phyloP scores from a whole-genome alignment of 495 filamentous ascomycete species.

The Haplographium delicatum region DNA sequence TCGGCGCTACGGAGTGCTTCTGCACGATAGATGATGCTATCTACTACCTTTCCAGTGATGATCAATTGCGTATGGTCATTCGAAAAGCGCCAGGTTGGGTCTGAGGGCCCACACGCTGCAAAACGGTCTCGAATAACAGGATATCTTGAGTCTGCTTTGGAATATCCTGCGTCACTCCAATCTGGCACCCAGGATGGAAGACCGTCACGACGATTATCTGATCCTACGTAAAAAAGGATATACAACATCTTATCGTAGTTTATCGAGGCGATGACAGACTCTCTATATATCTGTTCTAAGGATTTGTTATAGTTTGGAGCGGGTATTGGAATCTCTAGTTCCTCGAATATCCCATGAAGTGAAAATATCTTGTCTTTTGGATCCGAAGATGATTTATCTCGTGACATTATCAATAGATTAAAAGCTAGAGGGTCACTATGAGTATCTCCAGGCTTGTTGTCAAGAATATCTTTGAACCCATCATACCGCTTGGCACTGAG shows the following conservation, averaged over 20 bases:
- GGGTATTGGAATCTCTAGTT: slow-evolving; percentile 1
- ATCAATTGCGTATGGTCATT: not conserved
- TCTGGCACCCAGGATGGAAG: slow-evolving; percentile 5
- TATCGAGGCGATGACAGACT: not conserved
- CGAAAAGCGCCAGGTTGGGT: not conserved
- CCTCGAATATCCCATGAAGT: not conserved
- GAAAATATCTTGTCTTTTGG: slow-evolving; percentile 7
- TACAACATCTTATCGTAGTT: not conserved
- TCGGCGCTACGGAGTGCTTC: too few species aligned
- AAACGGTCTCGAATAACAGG: not conserved
- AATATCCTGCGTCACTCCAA: not conserved
- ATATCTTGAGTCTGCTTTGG: not conserved
- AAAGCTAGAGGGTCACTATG: not conserved
- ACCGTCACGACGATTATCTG: not conserved
- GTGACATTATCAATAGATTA: not conserved
- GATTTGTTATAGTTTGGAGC: slow-evolving; percentile 4
- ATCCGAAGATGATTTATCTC: not conserved
- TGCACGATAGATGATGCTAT: not conserved
- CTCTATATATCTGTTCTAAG: not conserved
- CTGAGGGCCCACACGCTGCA: not conserved
- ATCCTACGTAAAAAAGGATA: not conserved
- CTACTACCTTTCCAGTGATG: not conserved
- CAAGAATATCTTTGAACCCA: not conserved
- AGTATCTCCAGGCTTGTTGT: not conserved
- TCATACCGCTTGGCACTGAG: too few species aligned